Base-by-base conservation (phyloP, 1,284 basidiomycete species). In the Ceratobasidium sp. region DNA sequence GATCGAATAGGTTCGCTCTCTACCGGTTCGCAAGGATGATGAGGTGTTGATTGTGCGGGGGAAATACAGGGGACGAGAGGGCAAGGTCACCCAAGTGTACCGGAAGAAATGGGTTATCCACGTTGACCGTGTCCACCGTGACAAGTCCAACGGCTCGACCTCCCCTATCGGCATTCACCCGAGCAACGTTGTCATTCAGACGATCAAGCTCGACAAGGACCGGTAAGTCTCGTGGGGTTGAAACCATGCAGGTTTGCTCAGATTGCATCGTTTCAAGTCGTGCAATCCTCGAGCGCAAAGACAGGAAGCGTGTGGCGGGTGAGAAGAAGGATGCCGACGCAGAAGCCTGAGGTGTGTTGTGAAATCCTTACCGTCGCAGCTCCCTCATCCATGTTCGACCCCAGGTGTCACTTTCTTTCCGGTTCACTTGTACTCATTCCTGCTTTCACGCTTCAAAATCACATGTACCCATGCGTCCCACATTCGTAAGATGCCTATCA, bases 61-160 rank as follows among this genome's bases (percentile, higher is more conserved):
- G 75, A 95, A 96, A 83, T 95, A 96, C 89, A 96, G 96, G 87
- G 95, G 96, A 76, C 90, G 95, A 82, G 97, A 99, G 87, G 97
- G 97, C 81, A 96, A 97, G 85, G 89, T 96, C 77, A 93, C 92
- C 75, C 94, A 95, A 83, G 96, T 98, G 76, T 98, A 98, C 89
- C 92, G 96, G 82, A 98, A 98, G 92, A 98, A 98, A 84, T 98
- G 94, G 93, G 94, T 98, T 73, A 92, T 99, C 83, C 92, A 98
- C 85, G 92, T 99, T 80, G 97, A 99, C 83, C 94, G 96, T 81
- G 95, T 99, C 75, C 91, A 92, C 81, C 90, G 96, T 77, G 97
- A 99, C 86, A 99, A 99, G 86, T 94, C 94, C 77, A 98, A 97
- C 82, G 97, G 97, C 77, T 92, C 95, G 75, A 92, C 95, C 73